phyloP scores from a whole-genome alignment of 2,329 filamentous ascomycete species.

The Lasiodiplodia hormozganensis region DNA sequence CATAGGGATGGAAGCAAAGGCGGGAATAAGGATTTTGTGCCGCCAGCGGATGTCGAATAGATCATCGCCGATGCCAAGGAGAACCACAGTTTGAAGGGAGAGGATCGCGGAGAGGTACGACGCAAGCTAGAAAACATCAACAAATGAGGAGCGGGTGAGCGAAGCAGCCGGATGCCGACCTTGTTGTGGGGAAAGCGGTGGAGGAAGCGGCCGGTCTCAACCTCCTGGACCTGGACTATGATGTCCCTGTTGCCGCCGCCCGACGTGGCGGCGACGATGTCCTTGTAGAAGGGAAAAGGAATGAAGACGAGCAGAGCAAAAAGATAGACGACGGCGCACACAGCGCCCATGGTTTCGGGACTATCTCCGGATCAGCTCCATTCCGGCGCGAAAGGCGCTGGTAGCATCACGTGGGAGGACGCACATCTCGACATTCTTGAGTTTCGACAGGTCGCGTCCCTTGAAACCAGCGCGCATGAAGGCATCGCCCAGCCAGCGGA shows the following conservation, averaged over 20 bases:
- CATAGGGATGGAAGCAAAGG: constrained; percentile 89
- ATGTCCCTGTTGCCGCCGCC: constrained; percentile 92
- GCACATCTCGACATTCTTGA: constrained; percentile 75
- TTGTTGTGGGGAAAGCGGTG: constrained; percentile 96
- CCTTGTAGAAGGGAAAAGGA: constrained; percentile 97
- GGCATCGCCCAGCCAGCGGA: constrained; percentile 89
- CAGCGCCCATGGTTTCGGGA: constrained; percentile 94
- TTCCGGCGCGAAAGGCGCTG: constrained; percentile 15
- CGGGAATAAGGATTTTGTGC: constrained; percentile 98
- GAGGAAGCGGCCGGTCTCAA: constrained; percentile 82
- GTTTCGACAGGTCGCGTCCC: constrained; percentile 86
- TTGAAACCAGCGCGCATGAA: constrained; percentile 90
- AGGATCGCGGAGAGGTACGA: constrained; percentile 95
- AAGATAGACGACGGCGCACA: constrained; percentile 92
- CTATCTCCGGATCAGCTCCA: constrained; percentile 46
- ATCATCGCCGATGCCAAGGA: constrained; percentile 93
- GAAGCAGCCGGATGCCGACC: constrained; percentile 48
- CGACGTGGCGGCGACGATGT: constrained; percentile 93
- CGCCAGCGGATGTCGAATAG: constrained; percentile 98
- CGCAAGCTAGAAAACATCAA: constrained; percentile 68
- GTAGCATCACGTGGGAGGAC: constrained; percentile 37
- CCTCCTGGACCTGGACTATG: constrained; percentile 73
- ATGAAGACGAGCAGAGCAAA: constrained; percentile 90
- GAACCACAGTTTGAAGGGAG: constrained; percentile 86
- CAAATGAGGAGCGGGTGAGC: neutral